Evolutionary conservation across 768 basidiomycete genomes (phyloP).

Genomic region (Pholiota molesta): DNA sequence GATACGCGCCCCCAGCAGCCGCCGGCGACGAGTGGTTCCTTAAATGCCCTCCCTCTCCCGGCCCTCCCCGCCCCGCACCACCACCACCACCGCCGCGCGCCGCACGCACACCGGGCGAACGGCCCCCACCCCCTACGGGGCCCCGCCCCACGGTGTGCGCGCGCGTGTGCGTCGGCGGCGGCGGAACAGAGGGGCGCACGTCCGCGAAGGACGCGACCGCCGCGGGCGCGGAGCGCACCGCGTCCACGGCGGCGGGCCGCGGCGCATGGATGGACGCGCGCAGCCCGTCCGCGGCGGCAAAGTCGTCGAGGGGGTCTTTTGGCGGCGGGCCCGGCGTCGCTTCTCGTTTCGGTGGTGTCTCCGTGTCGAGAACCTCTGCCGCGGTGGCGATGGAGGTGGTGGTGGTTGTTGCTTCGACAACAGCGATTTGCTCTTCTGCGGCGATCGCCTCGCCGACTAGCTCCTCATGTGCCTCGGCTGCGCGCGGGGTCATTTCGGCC

Average conservation of each 20-base stretch:
- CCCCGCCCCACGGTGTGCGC: constrained; percentile 58
- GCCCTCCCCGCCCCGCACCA: not conserved
- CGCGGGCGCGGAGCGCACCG: constrained; percentile 45
- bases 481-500: too few relatives aligned
- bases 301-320: constrained; percentile 10
- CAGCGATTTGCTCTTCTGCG: too few relatives aligned
- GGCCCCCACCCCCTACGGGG: not conserved
- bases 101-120: not conserved
- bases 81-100: not conserved
- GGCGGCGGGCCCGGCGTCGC: not conserved
- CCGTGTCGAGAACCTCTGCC: not conserved
- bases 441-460: too few relatives aligned
- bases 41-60: not conserved
- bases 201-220: constrained; percentile 34
- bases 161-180: constrained; percentile 47
- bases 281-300: constrained; percentile 20
- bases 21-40: constrained; percentile 1
- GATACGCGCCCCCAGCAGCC: not conserved
- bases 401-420: too few relatives aligned
- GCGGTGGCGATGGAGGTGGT: not conserved
- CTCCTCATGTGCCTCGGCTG: too few relatives aligned
- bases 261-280: constrained; percentile 65
- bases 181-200: constrained; percentile 19
- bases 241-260: constrained; percentile 25
- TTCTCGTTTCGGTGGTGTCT: not conserved